Evolutionary conservation across 768 basidiomycete genomes (phyloP), one percentile per base, ranked within the genome.

Genomic region (Tricholoma sp.): DNA sequence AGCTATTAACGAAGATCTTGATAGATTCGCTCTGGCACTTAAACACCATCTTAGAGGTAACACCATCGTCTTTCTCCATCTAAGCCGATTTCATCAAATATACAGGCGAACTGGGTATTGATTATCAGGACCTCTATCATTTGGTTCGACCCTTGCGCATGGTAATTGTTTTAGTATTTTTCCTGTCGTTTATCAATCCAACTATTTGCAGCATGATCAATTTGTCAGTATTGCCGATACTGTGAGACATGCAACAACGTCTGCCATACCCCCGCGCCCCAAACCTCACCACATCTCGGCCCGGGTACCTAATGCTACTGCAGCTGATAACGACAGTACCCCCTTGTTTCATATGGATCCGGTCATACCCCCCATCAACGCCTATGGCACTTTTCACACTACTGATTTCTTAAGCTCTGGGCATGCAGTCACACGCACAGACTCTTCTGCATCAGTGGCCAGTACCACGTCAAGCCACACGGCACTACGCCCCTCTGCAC

Each of bases 31-130:
- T 4, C 73, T 85, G 12, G 74, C 84, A 0, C 58, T 84, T 11
- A 86, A 86, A 63, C 86, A 86, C 64, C 83, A 86, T 60, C 68
- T 86, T 24, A 74, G 84, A 67, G 80, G 81, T 77, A 57, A 8
- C 60, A 53, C 13, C 42, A 15, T n/a, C 32, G 11, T 13, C 17
- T 51, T 18, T 39, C 24, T 11, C 54, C 2, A 51, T 31, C 12
- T 54, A 53, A 44, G 24, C 37, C 17, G 11, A 12, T 53, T 12
- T 33, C 20, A 33, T 59, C 18, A 33, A 17, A 8, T 31, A 6
- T 39, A 4, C 55, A 81, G 81, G 81, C 1, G 85, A 85, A 67
- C 67, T 77, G 10, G 83, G 83, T 0, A 81, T 84, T 31, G 83
- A 82, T 58, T 85, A 82, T 59, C 79, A 83, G 58, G 85, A 86